phyloP scores from a whole-genome alignment of 148 eudicot species.

The Spergularia marina region DNA sequence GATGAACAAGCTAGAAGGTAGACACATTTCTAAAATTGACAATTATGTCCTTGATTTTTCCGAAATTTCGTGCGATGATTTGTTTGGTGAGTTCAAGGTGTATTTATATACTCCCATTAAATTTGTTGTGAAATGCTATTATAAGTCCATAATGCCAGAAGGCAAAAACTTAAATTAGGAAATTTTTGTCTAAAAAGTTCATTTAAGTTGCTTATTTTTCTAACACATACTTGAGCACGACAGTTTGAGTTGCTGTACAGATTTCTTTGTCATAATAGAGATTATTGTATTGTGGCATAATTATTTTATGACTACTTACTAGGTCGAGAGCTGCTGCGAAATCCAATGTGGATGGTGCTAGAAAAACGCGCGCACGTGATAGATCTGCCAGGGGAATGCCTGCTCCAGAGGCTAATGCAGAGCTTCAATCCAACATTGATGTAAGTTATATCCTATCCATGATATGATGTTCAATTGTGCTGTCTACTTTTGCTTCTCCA shows the following conservation, averaged over 20 bases:
- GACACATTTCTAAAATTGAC: not conserved
- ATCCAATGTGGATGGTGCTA: slow-evolving; percentile 62
- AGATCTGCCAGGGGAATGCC: slow-evolving; percentile 63
- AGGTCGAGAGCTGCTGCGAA: slow-evolving; percentile 73
- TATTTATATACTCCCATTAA: not conserved
- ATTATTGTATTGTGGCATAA: not conserved
- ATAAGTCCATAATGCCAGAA: no score
- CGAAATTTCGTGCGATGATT: not conserved
- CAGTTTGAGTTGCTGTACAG: no score
- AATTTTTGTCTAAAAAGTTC: not conserved
- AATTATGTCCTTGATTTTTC: not conserved
- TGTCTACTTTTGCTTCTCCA: not conserved
- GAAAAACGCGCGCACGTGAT: slow-evolving; percentile 71
- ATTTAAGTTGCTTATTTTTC: no score
- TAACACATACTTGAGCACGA: no score
- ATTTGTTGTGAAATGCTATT: no score
- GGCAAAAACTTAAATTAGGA: no score
- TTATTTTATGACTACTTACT: slow-evolving; percentile 30
- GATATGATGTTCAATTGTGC: not conserved
- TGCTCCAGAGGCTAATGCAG: slow-evolving; percentile 96
- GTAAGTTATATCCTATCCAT: slow-evolving; percentile 44
- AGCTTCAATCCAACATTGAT: slow-evolving; percentile 87
- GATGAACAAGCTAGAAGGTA: slow-evolving; percentile 90
- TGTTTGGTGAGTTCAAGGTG: not conserved
- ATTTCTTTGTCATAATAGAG: not conserved